Conservation (phyloP, 768 basidiomycete genomes). For the Goffeauzyma gilvescens region DNA sequence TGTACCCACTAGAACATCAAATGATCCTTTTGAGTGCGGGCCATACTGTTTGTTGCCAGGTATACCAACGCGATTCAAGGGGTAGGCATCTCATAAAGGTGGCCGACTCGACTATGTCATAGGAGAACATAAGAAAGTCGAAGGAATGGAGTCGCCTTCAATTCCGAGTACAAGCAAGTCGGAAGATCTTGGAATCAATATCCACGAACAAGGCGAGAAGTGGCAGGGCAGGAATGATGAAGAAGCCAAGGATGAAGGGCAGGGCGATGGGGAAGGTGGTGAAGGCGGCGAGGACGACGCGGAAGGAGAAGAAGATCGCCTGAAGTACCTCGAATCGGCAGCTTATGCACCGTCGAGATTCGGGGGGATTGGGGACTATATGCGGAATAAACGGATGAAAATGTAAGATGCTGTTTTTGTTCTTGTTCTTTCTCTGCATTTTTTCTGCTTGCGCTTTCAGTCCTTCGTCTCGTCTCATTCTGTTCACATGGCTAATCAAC, state of each 20-base stretch:
- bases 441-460: constrained; percentile 51
- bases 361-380: constrained; percentile 71
- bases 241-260: too few relatives aligned
- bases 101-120: background rate
- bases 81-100: too few relatives aligned
- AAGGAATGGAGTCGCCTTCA: background rate
- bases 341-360: constrained; percentile 60
- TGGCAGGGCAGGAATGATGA: too few relatives aligned
- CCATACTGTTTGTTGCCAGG: too few relatives aligned
- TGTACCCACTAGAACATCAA: too few relatives aligned
- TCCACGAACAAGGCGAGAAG: too few relatives aligned
- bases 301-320: background rate
- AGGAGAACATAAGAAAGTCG: background rate
- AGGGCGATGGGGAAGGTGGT: background rate
- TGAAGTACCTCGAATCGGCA: constrained; percentile 19
- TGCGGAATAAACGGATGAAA: constrained; percentile 77
- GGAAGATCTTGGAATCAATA: background rate
- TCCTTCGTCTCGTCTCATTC: constrained; percentile 22
- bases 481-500: background rate
- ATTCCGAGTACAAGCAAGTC: background rate
- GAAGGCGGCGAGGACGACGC: background rate
- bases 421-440: too few relatives aligned
- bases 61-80: too few relatives aligned
- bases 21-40: too few relatives aligned
- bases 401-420: too few relatives aligned